These are phyloP conservation scores for Coffea canephora DNA, from an alignment of 257 asterid species.

Conservation along the genomic window DNA sequence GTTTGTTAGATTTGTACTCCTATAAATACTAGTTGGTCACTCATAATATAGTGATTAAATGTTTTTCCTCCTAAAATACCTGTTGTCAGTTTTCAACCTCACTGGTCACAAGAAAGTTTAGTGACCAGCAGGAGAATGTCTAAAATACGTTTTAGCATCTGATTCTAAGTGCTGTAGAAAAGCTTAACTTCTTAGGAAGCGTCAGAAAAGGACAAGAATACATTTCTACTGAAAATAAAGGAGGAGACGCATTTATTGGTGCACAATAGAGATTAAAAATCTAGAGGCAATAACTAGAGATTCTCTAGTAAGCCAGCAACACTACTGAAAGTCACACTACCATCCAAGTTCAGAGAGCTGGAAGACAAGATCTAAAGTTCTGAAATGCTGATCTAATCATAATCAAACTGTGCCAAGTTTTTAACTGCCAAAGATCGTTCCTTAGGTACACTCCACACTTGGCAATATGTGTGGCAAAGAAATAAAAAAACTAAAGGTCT, in stretches of 20 bases:
- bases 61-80: no score
- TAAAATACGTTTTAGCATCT: background rate
- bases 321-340: background rate
- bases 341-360: background rate
- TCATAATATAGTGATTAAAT: no score
- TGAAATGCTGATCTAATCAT: background rate
- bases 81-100: no score
- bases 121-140: background rate
- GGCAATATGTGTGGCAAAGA: background rate
- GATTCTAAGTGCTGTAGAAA: background rate
- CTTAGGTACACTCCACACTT: background rate
- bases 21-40: no score
- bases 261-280: background rate
- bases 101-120: background rate
- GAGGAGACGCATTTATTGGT: background rate
- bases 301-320: background rate
- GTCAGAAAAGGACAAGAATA: conserved; percentile 3
- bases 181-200: background rate
- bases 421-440: background rate
- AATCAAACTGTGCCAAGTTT: background rate
- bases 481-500: background rate
- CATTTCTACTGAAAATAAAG: background rate
- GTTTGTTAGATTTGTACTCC: no score
- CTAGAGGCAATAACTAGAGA: background rate
- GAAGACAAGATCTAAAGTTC: conserved; percentile 7